Evolutionary conservation across 345 rosid species (phyloP).

Genomic region (Salix viminalis): DNA sequence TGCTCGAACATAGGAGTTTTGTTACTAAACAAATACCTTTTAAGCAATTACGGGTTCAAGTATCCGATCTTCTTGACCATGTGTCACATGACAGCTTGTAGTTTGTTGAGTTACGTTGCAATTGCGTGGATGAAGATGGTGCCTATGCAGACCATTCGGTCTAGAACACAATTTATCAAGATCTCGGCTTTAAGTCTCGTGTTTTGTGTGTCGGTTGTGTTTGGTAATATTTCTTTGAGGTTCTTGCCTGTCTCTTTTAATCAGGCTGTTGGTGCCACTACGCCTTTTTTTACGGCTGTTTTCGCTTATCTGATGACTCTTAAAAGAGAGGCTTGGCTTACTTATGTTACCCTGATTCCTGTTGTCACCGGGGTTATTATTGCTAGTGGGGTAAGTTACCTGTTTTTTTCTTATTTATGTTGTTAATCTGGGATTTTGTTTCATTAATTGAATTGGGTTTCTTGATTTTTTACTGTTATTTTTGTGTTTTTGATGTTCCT

Average conservation of each 20-base stretch:
- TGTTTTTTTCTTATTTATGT: neutral
- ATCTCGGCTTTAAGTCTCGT: conserved; percentile 82
- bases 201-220: conserved; percentile 93
- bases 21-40: conserved; percentile 82
- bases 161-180: conserved; percentile 82
- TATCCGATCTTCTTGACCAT: conserved; percentile 97
- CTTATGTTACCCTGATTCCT: conserved; percentile 81
- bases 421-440: neutral
- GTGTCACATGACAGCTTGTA: conserved; percentile 99
- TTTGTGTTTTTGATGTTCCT: neutral
- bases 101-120: conserved; percentile 81
- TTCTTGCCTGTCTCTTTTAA: conserved; percentile 86
- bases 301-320: conserved; percentile 87
- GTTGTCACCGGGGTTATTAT: conserved; percentile 93
- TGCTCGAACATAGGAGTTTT: conserved; percentile 93
- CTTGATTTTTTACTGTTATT: neutral
- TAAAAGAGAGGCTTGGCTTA: conserved; percentile 94
- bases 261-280: conserved; percentile 96
- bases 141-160: conserved; percentile 95
- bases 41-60: conserved; percentile 94
- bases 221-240: conserved; percentile 80
- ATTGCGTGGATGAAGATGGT: conserved; percentile 98
- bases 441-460: neutral
- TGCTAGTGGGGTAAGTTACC: conserved; percentile 83
- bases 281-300: conserved; percentile 96